Evolutionary conservation across 495 filamentous ascomycete species (phyloP), one percentile per base, ranked within the genome.

Genomic region (Schizothecium vesticola): DNA sequence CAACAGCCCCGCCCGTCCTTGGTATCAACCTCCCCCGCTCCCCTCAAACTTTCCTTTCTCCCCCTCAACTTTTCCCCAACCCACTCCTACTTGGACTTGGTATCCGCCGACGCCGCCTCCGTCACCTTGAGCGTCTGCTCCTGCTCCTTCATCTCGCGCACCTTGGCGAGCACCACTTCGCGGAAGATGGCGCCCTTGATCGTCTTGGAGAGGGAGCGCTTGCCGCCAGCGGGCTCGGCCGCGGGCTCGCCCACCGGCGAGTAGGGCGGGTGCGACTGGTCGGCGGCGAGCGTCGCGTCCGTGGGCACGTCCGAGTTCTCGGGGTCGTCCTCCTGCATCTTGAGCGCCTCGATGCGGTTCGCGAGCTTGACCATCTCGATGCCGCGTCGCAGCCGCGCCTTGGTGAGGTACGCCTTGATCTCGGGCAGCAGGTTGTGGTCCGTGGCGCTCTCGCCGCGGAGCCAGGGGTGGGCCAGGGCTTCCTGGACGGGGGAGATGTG

Each of bases 381-480:
- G 73, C 95, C 95, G 67, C 94, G 91, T 70, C 90, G 88, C 61
- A 99, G 89, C 63, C 93, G 92, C 24, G 94, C 91, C 73, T 91
- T 91, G 63, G 95, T 91, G 74, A 96, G 92, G 83, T 95, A 97
- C 31, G 95, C 90, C 77, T 90, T 91, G 85, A 99, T 96, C 78
- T 98, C 96, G 67, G 95, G 96, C 74, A 99, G 84, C 86, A 99
- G 84, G 82, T 99, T 93, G 85, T 97, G 91, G 82, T 97, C 92
- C 62, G 91, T 91, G 67, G 95, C 95, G 60, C 87, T 92, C 79
- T 93, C 84, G 73, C 95, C 96, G 74, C 86, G 95, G 73, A 99
- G 87, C 95, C 95, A 99, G 57, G 83, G 80, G 77, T 99, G 93
- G 64, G 88, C 83, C 11, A 99, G 83, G 22, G 95, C 93, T 80